Base-by-base conservation (phyloP, 441 rosid genomes). In the Adansonia gregorii region DNA sequence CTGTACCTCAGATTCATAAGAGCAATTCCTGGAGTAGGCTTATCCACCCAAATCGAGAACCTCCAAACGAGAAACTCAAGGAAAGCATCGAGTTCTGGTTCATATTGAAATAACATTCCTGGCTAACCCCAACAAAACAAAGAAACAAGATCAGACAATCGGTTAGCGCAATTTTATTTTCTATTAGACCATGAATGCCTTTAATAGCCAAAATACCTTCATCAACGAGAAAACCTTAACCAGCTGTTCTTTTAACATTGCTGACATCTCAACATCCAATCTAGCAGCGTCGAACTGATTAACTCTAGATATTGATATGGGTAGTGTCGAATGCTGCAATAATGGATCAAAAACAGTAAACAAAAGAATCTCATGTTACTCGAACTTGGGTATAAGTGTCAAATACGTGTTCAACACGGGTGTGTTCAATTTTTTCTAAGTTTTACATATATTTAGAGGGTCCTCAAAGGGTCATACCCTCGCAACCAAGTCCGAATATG, bases 21-120 rank as follows among this genome's bases (percentile, higher is more conserved):
- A 81, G 92, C 95, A 83, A 79, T 94, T 60, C 99, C 98, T 0
- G 99, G 99, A 67, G 97, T 93, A 27, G 99, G 97, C 87, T 96
- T 92, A 85, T 94, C 98, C 71, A 94, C 97, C 99, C 99, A 96
- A 79, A 96, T 92, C 71, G 99, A 96, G 89, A 96, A 96, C 78
- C 97, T 86, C 99, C 99, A 96, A 82, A 96, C 94, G 78, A 96
- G 96, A 85, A 96, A 96, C 92, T 96, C 97, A 55, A 95, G 99
- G 85, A 95, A 95, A 61, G 98, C 98, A 82, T 95, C 98, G 9
- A 94, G 97, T 82, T 96, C 99, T 35, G 99, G 95, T 86, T 96
- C 99, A 84, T 92, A 96, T 72, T 96, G 99, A 89, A 96, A 96
- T 83, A 96, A 81, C 92, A 96, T 89, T 86, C 99, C 98, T 89